Base-by-base conservation (phyloP, 306 rosid species). In the Inga oerstediana region DNA sequence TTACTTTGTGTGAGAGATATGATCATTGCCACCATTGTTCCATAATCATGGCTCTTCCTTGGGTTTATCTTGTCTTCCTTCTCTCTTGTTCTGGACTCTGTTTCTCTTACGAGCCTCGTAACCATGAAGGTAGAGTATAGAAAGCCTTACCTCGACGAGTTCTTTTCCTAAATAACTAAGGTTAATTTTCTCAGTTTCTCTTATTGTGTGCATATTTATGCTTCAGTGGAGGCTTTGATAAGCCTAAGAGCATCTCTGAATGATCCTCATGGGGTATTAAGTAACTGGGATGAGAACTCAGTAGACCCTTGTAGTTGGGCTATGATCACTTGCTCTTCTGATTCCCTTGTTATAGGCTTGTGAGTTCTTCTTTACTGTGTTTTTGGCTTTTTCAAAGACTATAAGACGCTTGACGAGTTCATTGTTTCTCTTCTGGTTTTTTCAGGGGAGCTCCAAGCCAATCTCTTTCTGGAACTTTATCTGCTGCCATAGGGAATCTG, bases 231-330 rank as follows among this genome's bases (percentile, higher is more conserved):
- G 72, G 98, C 98, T 73, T 81, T 96, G 92, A 91, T 96, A 76
- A 79, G 51, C 73, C 70, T 96, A n/a, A 93, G 80, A 61, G 48
- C 4, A 6, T 69, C 77, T 56, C 86, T 96, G 66, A 76, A 83
- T 80, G 99, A 96, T 83, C 99, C 98, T 0, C 97, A 93, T 82
- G 93, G 90, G 24, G 97, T 89, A 8, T 78, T 96, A 65, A 89
- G 72, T 86, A 91, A 92, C 88, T 96, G 99, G 99, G 99, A 96
- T 62, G 94, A 83, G 74, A 89, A 83, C 89, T 96, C 99, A 2
- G 99, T 96, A 6, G 99, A 96, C 86, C 97, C 99, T 74, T 96
- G 99, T 81, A 96, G 97, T 69, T 93, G 98, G 98, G 84, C 97
- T 65, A 93, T 96, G 98, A 92, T 93, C 75, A 93, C 98, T 45